A percentile compares a stretch with the other conserved stretches of the same genome.
These are phyloP conservation scores for Teratosphaeria nubilosa DNA, from an alignment of 2,329 filamentous ascomycete species.

Conservation along the genomic window DNA sequence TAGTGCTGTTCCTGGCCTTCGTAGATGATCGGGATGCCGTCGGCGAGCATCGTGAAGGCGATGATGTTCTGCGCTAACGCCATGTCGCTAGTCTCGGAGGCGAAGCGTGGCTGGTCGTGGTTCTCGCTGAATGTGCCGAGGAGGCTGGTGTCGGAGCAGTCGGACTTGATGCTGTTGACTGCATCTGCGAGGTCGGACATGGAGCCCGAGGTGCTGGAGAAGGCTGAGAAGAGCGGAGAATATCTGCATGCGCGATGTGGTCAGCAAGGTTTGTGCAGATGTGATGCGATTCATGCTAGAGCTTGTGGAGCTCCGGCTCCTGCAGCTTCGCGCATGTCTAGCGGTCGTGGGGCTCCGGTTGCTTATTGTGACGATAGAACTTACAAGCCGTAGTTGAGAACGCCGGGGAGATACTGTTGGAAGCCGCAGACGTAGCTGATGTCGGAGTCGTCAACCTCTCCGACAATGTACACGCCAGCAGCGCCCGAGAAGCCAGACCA, in stretches of 20 bases:
- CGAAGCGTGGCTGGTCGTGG: slow-evolving; percentile 31
- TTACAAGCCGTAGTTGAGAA: slow-evolving; percentile 39
- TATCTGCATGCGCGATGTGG: slow-evolving; percentile 18
- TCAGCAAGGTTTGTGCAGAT: slow-evolving; percentile 16
- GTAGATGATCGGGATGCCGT: slow-evolving; percentile 56
- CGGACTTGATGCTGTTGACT: slow-evolving; percentile 23
- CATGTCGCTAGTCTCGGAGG: slow-evolving; percentile 41
- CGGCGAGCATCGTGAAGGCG: slow-evolving; percentile 49
- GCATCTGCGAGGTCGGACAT: slow-evolving; percentile 29
- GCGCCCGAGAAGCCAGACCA: slow-evolving; percentile 20
- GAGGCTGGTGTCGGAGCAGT: slow-evolving; percentile 29
- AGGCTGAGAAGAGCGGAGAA: slow-evolving; percentile 28
- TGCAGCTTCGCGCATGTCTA: neutral
- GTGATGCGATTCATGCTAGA: neutral
- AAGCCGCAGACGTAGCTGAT: slow-evolving; percentile 31
- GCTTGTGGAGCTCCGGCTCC: neutral
- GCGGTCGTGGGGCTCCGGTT: neutral
- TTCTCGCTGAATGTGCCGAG: slow-evolving; percentile 32
- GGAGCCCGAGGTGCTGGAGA: slow-evolving; percentile 26
- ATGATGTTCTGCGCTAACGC: slow-evolving; percentile 52
- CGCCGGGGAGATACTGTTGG: slow-evolving; percentile 33
- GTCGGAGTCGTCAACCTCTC: slow-evolving; percentile 35
- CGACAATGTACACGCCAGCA: slow-evolving; percentile 34
- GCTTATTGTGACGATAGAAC: slow-evolving; percentile 3
- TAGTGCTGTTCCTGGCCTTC: slow-evolving; percentile 57